A percentile compares a stretch with the other conserved stretches of the same genome.
These are phyloP conservation scores for Fusarium zealandicum DNA, from an alignment of 2,329 filamentous ascomycete genomes.

Conservation along the genomic window DNA sequence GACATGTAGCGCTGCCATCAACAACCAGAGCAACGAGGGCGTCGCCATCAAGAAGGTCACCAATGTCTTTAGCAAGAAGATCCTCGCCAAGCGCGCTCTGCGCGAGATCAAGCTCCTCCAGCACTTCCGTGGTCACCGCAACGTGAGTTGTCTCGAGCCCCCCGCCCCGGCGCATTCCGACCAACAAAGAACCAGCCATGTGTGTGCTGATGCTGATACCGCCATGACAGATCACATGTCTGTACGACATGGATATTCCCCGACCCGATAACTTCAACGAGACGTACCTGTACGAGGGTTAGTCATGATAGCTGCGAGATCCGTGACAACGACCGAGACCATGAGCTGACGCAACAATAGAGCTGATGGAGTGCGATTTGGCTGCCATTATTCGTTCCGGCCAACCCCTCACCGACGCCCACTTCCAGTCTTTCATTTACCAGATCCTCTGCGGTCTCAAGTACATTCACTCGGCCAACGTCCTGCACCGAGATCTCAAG, in stretches of 20 bases:
- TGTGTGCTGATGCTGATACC: slow-evolving; percentile 36
- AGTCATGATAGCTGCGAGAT: slow-evolving; percentile 41
- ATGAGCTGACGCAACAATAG: slow-evolving; percentile 55
- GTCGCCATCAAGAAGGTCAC: slow-evolving; percentile 99
- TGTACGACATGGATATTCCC: slow-evolving; percentile 99
- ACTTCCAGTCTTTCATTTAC: slow-evolving; percentile 99
- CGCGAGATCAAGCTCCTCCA: slow-evolving; percentile 98
- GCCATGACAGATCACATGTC: slow-evolving; percentile 82
- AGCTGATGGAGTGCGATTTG: slow-evolving; percentile 98
- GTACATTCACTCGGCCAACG: slow-evolving; percentile 99
- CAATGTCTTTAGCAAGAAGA: slow-evolving; percentile 99
- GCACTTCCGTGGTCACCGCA: slow-evolving; percentile 91
- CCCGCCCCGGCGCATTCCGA: slow-evolving; percentile 1
- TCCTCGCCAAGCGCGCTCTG: slow-evolving; percentile 95
- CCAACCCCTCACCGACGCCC: slow-evolving; percentile 95
- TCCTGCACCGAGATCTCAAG: slow-evolving; percentile 95
- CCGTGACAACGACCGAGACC: not conserved
- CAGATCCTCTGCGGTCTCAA: slow-evolving; percentile 98
- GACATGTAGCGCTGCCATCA: slow-evolving; percentile 79
- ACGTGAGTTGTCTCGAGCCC: slow-evolving; percentile 61
- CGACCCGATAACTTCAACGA: slow-evolving; percentile 98
- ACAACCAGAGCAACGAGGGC: slow-evolving; percentile 87
- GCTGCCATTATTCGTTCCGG: slow-evolving; percentile 97
- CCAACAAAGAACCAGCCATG: slow-evolving; percentile 8
- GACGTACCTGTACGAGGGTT: slow-evolving; percentile 97